Evolutionary conservation across 441 rosid genomes (phyloP).

Genomic region (Monsonia emarginata): DNA sequence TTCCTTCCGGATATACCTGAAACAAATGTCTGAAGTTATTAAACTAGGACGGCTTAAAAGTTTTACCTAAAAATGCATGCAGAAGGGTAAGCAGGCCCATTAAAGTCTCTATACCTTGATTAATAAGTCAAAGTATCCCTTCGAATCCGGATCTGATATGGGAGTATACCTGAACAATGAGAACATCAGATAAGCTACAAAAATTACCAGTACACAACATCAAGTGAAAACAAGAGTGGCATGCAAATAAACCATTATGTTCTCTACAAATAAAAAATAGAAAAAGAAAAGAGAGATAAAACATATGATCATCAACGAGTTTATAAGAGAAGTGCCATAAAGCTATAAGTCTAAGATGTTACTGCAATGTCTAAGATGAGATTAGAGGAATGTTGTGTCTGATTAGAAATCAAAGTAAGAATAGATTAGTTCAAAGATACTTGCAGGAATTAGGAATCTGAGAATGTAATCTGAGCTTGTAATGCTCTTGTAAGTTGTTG

Average conservation of each 20-base stretch:
- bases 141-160: conserved; percentile 79
- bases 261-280: not conserved
- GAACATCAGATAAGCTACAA: conserved; percentile 8
- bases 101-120: conserved; percentile 50
- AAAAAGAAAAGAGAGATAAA: not conserved
- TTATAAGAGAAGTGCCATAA: not conserved
- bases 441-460: no score
- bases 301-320: not conserved
- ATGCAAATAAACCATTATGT: conserved; percentile 1
- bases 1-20: conserved; percentile 91
- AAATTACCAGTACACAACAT: not conserved
- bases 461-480: no score
- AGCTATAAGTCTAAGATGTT: not conserved
- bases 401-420: no score
- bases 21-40: conserved; percentile 12
- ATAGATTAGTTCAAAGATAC: no score
- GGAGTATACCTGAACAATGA: conserved; percentile 67
- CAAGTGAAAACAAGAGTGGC: not conserved
- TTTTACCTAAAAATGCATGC: not conserved
- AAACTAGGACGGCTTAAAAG: not conserved
- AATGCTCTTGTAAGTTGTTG: no score
- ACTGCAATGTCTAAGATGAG: no score
- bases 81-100: conserved; percentile 8
- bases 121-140: conserved; percentile 79
- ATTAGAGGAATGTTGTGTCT: no score